Conservation (phyloP, 345 rosid species). For the thale cress (Arabidopsis thaliana) region TAIR10.1 NC_003076.8:25840001-25840500, state of each 20-base stretch:
- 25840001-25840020: slow-evolving; percentile 55
- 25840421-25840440: slow-evolving; percentile 85
- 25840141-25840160: slow-evolving; percentile 94
- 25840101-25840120: slow-evolving; percentile 87
- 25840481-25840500: background rate
- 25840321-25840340: background rate
- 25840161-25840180: slow-evolving; percentile 83
- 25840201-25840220: slow-evolving; percentile 5
- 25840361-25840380: background rate
- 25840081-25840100: slow-evolving; percentile 53
- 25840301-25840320: slow-evolving; percentile 4
- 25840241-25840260: background rate
- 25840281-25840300: slow-evolving; percentile 1
- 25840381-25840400: slow-evolving; percentile 43
- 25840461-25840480: background rate
- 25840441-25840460: slow-evolving; percentile 75
- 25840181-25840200: slow-evolving; percentile 67
- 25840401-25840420: slow-evolving; percentile 97
- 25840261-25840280: background rate
- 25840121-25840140: slow-evolving; percentile 87
- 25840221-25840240: background rate
- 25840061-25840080: background rate
- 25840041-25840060: background rate
- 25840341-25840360: slow-evolving; percentile 10
- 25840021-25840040: slow-evolving; percentile 24